These are phyloP conservation scores for Gossypium armourianum DNA, from an alignment of 441 rosid genomes.

Conservation along the genomic window DNA sequence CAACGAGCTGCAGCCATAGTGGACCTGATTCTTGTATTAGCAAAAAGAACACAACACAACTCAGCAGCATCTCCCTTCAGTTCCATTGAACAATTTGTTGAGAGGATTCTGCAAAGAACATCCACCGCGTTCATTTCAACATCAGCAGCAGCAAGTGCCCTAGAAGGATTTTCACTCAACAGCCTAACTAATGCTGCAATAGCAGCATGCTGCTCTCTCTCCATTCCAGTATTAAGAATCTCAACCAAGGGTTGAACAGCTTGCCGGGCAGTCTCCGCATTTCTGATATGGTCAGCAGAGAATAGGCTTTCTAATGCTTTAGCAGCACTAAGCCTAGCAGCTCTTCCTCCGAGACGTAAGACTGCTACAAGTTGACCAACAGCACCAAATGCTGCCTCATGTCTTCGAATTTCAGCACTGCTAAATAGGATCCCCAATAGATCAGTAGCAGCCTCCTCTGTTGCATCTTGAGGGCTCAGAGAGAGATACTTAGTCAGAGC, in stretches of 20 bases:
- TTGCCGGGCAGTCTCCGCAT: conserved; percentile 85
- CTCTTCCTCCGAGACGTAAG: conserved; percentile 90
- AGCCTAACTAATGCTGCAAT: conserved; percentile 92
- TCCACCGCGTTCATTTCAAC: conserved; percentile 98
- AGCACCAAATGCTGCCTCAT: conserved; percentile 90
- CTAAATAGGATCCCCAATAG: conserved; percentile 78
- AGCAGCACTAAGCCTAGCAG: conserved; percentile 94
- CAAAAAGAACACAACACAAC: conserved; percentile 89
- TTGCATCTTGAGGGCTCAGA: conserved; percentile 93
- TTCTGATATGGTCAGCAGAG: conserved; percentile 90
- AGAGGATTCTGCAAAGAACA: conserved; percentile 94
- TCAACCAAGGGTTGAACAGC: conserved; percentile 98
- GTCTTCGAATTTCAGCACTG: conserved; percentile 89
- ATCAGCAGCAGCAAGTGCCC: conserved; percentile 92
- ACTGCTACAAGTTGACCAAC: conserved; percentile 97
- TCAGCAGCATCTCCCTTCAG: conserved; percentile 99
- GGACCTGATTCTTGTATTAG: conserved; percentile 85
- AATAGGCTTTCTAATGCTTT: conserved; percentile 94
- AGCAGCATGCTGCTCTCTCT: conserved; percentile 97
- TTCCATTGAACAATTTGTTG: conserved; percentile 82
- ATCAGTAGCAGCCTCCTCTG: conserved; percentile 98
- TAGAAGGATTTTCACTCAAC: conserved; percentile 89
- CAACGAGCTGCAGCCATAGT: conserved; percentile 98
- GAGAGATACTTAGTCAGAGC: conserved; percentile 94
- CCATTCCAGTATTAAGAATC: conserved; percentile 87